phyloP scores from a whole-genome alignment of 179 eudicot species.

The Beta corolliflora region DNA sequence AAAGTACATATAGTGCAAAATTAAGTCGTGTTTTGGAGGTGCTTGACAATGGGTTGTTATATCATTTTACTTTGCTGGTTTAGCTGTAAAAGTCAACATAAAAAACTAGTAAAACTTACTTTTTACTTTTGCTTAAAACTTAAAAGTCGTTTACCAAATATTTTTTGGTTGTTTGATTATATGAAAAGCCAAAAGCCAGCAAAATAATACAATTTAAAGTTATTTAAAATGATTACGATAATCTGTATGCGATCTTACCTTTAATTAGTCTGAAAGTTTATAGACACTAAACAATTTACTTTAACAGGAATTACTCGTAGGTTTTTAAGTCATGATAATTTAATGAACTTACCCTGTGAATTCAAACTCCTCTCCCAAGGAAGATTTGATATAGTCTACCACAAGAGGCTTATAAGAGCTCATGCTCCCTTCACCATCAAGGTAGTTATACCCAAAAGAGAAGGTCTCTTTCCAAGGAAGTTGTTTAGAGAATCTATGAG shows the following conservation, averaged over 20 bases:
- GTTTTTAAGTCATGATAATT: not conserved
- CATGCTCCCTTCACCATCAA: not conserved
- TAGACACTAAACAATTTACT: not conserved
- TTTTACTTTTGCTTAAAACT: too few relatives aligned
- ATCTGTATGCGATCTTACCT: too few relatives aligned
- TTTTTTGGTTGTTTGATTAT: too few relatives aligned
- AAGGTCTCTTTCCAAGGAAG: constrained; percentile 37
- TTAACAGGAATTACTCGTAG: too few relatives aligned
- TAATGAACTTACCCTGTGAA: constrained; percentile 25
- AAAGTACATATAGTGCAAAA: not conserved
- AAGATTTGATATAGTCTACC: constrained; percentile 25
- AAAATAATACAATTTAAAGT: too few relatives aligned
- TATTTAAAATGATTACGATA: too few relatives aligned
- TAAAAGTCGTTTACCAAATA: too few relatives aligned
- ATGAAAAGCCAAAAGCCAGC: too few relatives aligned
- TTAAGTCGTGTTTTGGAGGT: not conserved
- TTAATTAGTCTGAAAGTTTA: not conserved
- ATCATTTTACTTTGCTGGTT: too few relatives aligned
- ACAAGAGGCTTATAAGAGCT: constrained; percentile 17
- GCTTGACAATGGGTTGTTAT: too few relatives aligned
- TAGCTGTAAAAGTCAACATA: too few relatives aligned
- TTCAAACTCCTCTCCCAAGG: constrained; percentile 27
- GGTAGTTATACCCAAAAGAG: constrained; percentile 26
- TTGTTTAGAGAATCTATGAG: constrained; percentile 29
- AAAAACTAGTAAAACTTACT: too few relatives aligned